Conservation (phyloP, 2,329 filamentous ascomycete genomes). For the Xylariaceae sp. region DNA sequence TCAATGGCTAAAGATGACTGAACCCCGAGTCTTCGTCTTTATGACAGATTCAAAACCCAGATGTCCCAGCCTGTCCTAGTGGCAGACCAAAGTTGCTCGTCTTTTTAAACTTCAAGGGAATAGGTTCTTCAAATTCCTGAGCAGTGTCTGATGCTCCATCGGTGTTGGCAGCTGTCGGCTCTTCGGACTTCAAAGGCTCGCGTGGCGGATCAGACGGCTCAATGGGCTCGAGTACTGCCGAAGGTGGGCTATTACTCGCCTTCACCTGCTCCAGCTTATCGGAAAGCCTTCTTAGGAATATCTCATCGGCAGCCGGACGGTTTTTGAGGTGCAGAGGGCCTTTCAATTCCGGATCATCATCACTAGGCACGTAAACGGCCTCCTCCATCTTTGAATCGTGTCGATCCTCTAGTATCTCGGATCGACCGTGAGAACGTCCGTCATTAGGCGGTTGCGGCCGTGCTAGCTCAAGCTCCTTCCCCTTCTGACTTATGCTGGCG, state of each 20-base stretch:
- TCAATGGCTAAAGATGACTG: no score
- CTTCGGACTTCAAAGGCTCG: no score
- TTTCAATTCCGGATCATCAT: slow-evolving; percentile 42
- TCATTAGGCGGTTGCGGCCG: slow-evolving; percentile 9
- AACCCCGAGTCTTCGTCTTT: no score
- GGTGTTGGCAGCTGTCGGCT: no score
- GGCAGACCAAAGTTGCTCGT: slow-evolving; percentile 25
- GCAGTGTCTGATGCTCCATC: no score
- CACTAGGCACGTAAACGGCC: slow-evolving; percentile 32
- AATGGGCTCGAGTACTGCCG: slow-evolving; percentile 28
- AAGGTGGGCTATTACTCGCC: slow-evolving; percentile 42
- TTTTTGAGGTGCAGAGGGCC: slow-evolving; percentile 53
- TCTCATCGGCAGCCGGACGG: slow-evolving; percentile 51
- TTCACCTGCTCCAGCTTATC: slow-evolving; percentile 47
- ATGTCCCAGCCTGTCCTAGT: slow-evolving; percentile 16
- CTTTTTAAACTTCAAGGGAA: slow-evolving; percentile 19
- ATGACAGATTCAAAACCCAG: no score
- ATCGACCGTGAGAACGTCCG: slow-evolving; percentile 8
- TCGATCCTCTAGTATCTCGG: slow-evolving; percentile 5
- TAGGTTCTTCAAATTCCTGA: slow-evolving; percentile 2
- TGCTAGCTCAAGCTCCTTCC: slow-evolving; percentile 10
- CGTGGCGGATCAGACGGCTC: slow-evolving; percentile 1
- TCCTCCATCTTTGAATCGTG: slow-evolving; percentile 2
- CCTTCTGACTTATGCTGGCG: neutral
- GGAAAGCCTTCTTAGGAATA: slow-evolving; percentile 46